Percentiles rank a stretch among this genome's conserved stretches.
These are phyloP conservation scores for Chondrus crispus DNA, from an alignment of 23 red algal genomes.

Conservation along the genomic window DNA sequence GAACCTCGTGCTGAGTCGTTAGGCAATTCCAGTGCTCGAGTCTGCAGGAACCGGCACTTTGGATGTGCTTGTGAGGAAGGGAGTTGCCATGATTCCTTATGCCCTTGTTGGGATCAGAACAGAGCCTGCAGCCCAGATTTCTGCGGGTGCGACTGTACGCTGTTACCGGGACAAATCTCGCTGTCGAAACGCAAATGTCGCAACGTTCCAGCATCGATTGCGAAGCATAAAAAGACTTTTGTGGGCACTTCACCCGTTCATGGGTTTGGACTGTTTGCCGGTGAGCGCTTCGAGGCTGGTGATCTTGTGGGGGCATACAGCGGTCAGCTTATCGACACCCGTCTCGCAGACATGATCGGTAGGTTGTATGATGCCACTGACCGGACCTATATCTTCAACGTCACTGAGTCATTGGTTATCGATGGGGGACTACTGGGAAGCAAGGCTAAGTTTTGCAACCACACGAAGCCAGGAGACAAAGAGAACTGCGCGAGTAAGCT, in stretches of 20 bases:
- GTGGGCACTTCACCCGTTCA: background rate
- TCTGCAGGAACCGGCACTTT: background rate
- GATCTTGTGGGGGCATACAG: conserved; percentile 6
- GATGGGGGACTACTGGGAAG: conserved; percentile 58
- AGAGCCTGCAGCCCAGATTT: background rate
- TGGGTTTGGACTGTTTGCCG: conserved; percentile 26
- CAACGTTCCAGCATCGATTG: background rate
- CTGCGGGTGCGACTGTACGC: background rate
- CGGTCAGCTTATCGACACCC: conserved; percentile 10
- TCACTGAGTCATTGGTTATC: conserved; percentile 56
- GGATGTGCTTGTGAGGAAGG: background rate
- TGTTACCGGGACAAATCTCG: background rate
- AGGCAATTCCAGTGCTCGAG: background rate
- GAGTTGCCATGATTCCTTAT: background rate
- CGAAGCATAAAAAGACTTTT: background rate
- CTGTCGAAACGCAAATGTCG: background rate
- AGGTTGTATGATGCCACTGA: conserved; percentile 1
- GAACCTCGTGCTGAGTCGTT: background rate
- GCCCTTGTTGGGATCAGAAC: background rate
- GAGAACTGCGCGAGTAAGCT: conserved; percentile 61
- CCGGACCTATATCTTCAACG: conserved; percentile 17
- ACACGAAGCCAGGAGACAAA: background rate
- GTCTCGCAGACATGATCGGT: conserved; percentile 14
- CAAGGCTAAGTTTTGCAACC: conserved; percentile 66
- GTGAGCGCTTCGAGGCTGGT: background rate